Conservation (phyloP, 495 filamentous ascomycete species). For the Penicillium silybi region DNA sequence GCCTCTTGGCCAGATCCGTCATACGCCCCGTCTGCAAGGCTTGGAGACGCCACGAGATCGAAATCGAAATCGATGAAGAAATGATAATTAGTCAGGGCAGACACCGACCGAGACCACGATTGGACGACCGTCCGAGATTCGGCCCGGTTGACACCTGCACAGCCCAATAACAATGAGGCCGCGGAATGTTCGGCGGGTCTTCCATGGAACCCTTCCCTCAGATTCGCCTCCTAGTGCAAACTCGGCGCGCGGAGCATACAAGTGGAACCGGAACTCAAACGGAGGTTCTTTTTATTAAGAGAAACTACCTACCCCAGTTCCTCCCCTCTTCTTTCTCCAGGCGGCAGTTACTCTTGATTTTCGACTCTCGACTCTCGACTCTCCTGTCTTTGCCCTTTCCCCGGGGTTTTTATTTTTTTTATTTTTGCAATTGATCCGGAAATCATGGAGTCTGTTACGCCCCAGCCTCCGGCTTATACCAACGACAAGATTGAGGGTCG, state of each 20-base stretch:
- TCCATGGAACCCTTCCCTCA: slow-evolving; percentile 9
- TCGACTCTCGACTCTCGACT: neutral
- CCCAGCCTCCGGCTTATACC: slow-evolving; percentile 16
- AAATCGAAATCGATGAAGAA: neutral
- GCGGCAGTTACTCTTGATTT: neutral
- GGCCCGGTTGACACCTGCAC: slow-evolving; percentile 1
- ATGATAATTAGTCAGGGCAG: neutral
- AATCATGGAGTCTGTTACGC: slow-evolving; percentile 19
- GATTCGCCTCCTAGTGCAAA: slow-evolving; percentile 12
- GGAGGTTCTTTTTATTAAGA: slow-evolving; percentile 4
- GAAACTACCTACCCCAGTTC: slow-evolving; percentile 5
- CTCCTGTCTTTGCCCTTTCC: neutral
- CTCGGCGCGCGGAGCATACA: slow-evolving; percentile 1
- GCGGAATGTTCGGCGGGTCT: slow-evolving; percentile 15
- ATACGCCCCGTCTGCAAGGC: neutral
- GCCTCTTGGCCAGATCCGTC: neutral
- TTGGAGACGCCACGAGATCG: neutral
- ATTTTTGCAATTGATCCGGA: neutral
- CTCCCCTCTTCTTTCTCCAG: neutral
- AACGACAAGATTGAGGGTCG: slow-evolving; percentile 20
- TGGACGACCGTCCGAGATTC: slow-evolving; percentile 11
- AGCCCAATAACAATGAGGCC: neutral
- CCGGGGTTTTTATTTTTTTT: neutral
- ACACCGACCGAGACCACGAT: neutral
- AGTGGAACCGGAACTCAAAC: slow-evolving; percentile 3